Base-by-base conservation (phyloP, 176 grass and related monocot genomes). In the Carex myosuroides region DNA sequence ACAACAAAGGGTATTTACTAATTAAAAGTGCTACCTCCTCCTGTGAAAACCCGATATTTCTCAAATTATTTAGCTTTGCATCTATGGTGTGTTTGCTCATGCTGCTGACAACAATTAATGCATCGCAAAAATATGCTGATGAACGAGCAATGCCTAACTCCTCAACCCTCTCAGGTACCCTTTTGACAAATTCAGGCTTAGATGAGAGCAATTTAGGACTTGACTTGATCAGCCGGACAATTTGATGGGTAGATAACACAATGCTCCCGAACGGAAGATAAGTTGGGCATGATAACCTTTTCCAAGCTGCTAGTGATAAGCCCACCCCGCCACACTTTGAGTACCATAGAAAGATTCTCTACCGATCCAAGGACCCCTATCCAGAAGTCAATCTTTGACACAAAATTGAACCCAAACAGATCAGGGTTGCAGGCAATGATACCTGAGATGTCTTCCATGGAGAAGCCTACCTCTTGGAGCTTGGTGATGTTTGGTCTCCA, bases 311-410 rank as follows among this genome's bases (percentile, higher is more conserved):
- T 0, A 0, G 0, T 2, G 1, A 91, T 42, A 42, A 42, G 41
- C 41, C 79, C 35, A 87, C 37, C 20, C 0, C 6, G 0, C 2
- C 65, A 64, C 75, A 3, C 8, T 26, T 70, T 70, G 85, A 70
- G 3, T 7, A 56, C 63, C 41, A 37, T 14, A 18, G 85, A 60
- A 3, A 91, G 12, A 32, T 58, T 16, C 3, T 59, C 60, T 5
- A 50, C 69, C 7, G 81, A 85, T 16, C 80, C 75, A 1, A 64
- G 65, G 62, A 84, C 60, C 33, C 79, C 24, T 32, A 80, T 64
- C 62, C 39, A 89, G 71, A 87, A 83, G 24, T 87, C 55, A 48
- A 94, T 74, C 53, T 21, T 87, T 6, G 50, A 18, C 72, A 7
- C 10, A 3, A 69, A 86, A 52, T 22, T 77, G 9, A 21, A 13